Evolutionary conservation across 345 rosid species (phyloP), one percentile per base, ranked within the genome.

Genomic region (Excoecaria agallocha): DNA sequence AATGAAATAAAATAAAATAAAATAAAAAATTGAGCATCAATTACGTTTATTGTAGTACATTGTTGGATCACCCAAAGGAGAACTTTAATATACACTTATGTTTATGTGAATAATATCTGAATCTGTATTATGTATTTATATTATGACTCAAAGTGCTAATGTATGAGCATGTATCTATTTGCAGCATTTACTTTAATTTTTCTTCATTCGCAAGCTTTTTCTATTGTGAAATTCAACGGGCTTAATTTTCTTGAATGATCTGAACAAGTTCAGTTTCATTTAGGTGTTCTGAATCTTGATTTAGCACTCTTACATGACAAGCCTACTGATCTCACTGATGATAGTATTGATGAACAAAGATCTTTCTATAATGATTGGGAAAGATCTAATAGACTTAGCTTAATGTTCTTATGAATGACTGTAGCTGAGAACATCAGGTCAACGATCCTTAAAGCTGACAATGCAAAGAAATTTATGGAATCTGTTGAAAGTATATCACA

Each of bases 311-410:
- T 16, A 24, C 13, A 2, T 4, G 61, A 52, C 3, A 52, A 52
- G 8, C 9, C 25, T 5, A 0, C 0, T 43, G 3, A 12, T 50
- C 55, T 66, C 10, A 22, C 0, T 45, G 0, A 11, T 37, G 8
- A 0, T 3, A 69, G n/a, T 0, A 5, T 0, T 4, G 2, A 0
- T 50, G 35, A 52, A 3, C 0, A 51, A 35, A 19, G 2, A 19
- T 6, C 3, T 69, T 55, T 45, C 1, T 22, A 38, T 70, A 12
- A 55, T 54, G 37, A 12, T 17, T 54, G 11, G 12, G 12, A 55
- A 54, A 54, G 38, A 55, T 55, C 37, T 1, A 55, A 39, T 1
- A 69, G 12, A 12, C 4, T 20, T 0, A n/a, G 51, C 49, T 25
- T 55, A 37, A 69, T 69, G 19, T 39, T 68, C 30, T 13, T 50